phyloP scores from a whole-genome alignment of 2,329 filamentous ascomycete genomes.

The Colletotrichum sp. region DNA sequence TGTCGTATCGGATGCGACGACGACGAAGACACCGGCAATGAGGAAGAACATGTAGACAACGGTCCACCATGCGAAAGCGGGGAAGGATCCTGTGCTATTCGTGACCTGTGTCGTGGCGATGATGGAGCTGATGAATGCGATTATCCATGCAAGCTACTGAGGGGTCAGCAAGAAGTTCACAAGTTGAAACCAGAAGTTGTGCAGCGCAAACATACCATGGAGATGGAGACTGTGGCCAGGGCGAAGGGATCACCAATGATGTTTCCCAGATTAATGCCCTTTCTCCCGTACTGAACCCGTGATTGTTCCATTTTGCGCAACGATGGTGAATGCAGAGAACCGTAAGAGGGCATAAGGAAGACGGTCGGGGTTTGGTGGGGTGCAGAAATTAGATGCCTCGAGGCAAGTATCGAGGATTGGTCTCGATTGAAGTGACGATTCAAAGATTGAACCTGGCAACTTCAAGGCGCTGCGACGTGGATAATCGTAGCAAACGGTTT shows the following conservation, averaged over 20 bases:
- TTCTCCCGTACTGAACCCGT: constrained; percentile 57
- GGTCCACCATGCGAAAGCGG: constrained; percentile 92
- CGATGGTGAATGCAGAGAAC: constrained; percentile 74
- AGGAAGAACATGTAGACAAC: constrained; percentile 84
- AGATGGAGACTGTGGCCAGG: constrained; percentile 90
- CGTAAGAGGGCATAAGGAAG: constrained; percentile 76
- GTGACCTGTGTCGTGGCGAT: constrained; percentile 63
- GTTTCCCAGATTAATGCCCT: constrained; percentile 79
- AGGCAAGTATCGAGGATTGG: not conserved
- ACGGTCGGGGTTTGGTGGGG: not conserved
- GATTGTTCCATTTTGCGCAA: constrained; percentile 81
- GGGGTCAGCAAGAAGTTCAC: not conserved
- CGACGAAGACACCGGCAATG: constrained; percentile 79
- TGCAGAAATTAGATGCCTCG: constrained; percentile 6
- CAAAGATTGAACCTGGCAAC: not conserved
- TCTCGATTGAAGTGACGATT: not conserved
- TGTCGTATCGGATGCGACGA: constrained; percentile 83
- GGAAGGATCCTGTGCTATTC: constrained; percentile 58
- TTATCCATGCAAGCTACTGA: constrained; percentile 87
- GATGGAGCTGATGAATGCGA: constrained; percentile 86
- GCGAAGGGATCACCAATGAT: constrained; percentile 97
- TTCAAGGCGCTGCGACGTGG: not conserved
- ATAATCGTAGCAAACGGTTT: not conserved
- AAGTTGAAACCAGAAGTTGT: not conserved
- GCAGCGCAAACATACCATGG: constrained; percentile 68